Percentiles rank a stretch among this genome's conserved stretches.
Conservation (phyloP, 2,329 filamentous ascomycete genomes). For the Colletotrichum somersetense region DNA sequence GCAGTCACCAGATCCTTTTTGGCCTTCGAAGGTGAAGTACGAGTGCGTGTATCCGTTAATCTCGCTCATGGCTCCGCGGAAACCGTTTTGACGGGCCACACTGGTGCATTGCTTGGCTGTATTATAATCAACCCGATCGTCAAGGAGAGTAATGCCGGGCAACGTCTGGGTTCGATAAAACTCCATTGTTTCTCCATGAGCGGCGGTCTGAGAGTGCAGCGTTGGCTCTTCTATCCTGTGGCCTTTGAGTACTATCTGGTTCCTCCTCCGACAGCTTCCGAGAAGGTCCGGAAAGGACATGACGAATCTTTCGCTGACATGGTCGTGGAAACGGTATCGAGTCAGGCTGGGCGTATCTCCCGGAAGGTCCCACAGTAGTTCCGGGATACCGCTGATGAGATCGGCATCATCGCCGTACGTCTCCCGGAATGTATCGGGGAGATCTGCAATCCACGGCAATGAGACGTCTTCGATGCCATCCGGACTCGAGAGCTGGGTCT, state of each 20-base stretch:
- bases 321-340: constrained; percentile 50
- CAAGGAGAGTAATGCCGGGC: constrained; percentile 50
- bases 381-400: constrained; percentile 46
- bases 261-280: constrained; percentile 47
- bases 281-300: constrained; percentile 49
- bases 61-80: constrained; percentile 48
- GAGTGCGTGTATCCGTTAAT: constrained; percentile 50
- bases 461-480: constrained; percentile 46
- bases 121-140: constrained; percentile 49
- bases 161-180: constrained; percentile 49
- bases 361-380: constrained; percentile 50
- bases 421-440: constrained; percentile 46
- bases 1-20: constrained; percentile 52
- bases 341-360: constrained; percentile 45
- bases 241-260: constrained; percentile 47
- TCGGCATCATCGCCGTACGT: constrained; percentile 43
- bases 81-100: constrained; percentile 49
- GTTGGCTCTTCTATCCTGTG: constrained; percentile 52
- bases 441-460: constrained; percentile 49
- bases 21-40: constrained; percentile 50
- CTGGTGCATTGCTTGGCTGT: constrained; percentile 50
- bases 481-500: constrained; percentile 47
- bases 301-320: constrained; percentile 50
- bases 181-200: constrained; percentile 51
- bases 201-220: constrained; percentile 48